Evolutionary conservation across 345 rosid genomes (phyloP).

Genomic region (Odontarrhena argentea): DNA sequence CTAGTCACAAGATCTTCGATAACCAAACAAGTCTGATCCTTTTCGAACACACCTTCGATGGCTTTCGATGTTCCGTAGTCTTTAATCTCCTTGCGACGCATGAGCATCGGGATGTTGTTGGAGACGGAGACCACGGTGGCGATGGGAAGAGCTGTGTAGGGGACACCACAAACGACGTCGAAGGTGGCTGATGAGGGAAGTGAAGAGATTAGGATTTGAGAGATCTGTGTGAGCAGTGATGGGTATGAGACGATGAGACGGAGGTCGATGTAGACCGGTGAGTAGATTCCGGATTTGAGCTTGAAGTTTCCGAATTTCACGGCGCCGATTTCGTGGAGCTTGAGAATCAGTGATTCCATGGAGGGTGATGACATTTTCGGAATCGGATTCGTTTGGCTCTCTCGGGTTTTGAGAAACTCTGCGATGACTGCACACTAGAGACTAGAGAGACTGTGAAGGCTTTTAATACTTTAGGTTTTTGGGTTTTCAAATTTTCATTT

Average conservation of each 20-base stretch:
- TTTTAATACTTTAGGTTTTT: slow-evolving; percentile 28
- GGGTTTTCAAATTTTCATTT: background rate
- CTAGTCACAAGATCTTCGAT: slow-evolving; percentile 92
- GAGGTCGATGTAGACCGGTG: slow-evolving; percentile 93
- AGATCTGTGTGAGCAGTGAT: slow-evolving; percentile 72
- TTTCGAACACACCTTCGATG: slow-evolving; percentile 69
- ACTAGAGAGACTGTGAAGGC: slow-evolving; percentile 8
- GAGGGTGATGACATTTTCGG: slow-evolving; percentile 35
- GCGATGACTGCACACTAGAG: slow-evolving; percentile 25
- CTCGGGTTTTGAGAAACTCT: slow-evolving; percentile 7
- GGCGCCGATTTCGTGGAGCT: slow-evolving; percentile 89
- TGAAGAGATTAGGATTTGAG: slow-evolving; percentile 67
- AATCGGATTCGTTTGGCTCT: slow-evolving; percentile 27
- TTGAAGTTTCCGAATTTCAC: slow-evolving; percentile 88
- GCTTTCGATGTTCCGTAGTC: slow-evolving; percentile 88
- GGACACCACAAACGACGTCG: slow-evolving; percentile 85
- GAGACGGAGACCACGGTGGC: slow-evolving; percentile 79
- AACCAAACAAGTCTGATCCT: slow-evolving; percentile 61
- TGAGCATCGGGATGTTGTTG: slow-evolving; percentile 74
- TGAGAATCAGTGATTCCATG: slow-evolving; percentile 78
- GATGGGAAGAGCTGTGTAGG: slow-evolving; percentile 94
- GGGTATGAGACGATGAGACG: slow-evolving; percentile 90
- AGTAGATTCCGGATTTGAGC: slow-evolving; percentile 89
- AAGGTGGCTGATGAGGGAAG: slow-evolving; percentile 58
- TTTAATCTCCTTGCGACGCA: slow-evolving; percentile 92